These are phyloP conservation scores for Glycine tomentella DNA, from an alignment of 306 rosid species.

Conservation along the genomic window DNA sequence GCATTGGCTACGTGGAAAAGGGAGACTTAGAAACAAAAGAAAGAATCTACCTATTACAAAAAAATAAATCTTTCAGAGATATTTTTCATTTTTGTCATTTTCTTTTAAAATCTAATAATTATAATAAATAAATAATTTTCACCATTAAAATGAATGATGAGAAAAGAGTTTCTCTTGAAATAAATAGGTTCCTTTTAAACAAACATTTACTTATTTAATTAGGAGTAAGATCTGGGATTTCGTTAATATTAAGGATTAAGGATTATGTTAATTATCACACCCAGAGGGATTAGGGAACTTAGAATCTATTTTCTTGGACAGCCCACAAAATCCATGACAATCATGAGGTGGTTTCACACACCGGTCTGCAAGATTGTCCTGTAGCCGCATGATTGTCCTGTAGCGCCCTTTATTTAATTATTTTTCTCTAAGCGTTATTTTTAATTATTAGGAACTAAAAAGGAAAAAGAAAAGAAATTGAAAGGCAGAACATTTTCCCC, in stretches of 20 bases:
- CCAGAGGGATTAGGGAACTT: slow-evolving; percentile 13
- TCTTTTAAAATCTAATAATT: too few species aligned
- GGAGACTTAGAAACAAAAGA: too few species aligned
- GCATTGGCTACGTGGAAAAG: too few species aligned
- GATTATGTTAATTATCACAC: slow-evolving; percentile 38
- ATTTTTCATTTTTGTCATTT: too few species aligned
- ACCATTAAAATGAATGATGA: too few species aligned
- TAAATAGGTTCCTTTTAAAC: too few species aligned
- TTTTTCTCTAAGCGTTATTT: not conserved
- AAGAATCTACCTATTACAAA: too few species aligned
- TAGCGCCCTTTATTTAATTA: not conserved
- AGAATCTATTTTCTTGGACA: slow-evolving; percentile 38
- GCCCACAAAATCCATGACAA: slow-evolving; percentile 44
- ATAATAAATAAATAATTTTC: too few species aligned
- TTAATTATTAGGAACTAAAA: too few species aligned
- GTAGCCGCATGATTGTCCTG: slow-evolving; percentile 37
- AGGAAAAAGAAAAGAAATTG: not conserved
- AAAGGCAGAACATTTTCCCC: not conserved
- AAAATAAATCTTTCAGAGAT: too few species aligned
- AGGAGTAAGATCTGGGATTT: not conserved
- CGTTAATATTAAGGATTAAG: slow-evolving; percentile 22
- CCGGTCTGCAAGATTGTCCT: slow-evolving; percentile 43
- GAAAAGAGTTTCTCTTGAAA: too few species aligned
- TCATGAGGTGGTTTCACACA: slow-evolving; percentile 39
- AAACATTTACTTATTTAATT: too few species aligned